Conservation (phyloP, 176 grass and related monocot species). For the Cenchrus purpureus region DNA sequence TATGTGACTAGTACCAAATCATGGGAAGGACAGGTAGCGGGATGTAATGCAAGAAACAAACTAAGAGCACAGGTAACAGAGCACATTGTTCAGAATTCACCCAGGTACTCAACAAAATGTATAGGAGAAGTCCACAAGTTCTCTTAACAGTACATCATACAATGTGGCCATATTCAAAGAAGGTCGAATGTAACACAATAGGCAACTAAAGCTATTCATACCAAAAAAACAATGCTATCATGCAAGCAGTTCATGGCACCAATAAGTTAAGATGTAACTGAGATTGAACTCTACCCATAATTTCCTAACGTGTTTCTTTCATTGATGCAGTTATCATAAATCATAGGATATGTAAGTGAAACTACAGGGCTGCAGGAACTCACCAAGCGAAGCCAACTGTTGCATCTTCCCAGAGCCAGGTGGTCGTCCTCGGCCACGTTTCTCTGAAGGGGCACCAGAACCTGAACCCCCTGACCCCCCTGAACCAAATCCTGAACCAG, state of each 20-base stretch:
- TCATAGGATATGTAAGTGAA: background rate
- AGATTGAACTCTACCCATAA: background rate
- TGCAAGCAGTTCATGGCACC: background rate
- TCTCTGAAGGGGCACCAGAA: constrained; percentile 51
- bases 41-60: constrained; percentile 12
- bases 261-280: background rate
- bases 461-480: constrained; percentile 53
- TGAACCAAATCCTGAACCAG: constrained; percentile 59
- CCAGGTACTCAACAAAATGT: background rate
- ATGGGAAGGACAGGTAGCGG: background rate
- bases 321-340: background rate
- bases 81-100: constrained; percentile 20
- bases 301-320: background rate
- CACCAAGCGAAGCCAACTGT: constrained; percentile 81
- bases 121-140: background rate
- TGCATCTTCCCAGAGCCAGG: constrained; percentile 91
- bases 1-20: constrained; percentile 3
- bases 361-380: constrained; percentile 33
- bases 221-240: background rate
- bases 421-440: constrained; percentile 76
- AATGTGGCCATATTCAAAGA: background rate
- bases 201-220: background rate
- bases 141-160: background rate
- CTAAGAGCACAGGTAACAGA: background rate
- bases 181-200: background rate